phyloP scores from a whole-genome alignment of 345 rosid genomes.

The Mallotus nudiflorus region DNA sequence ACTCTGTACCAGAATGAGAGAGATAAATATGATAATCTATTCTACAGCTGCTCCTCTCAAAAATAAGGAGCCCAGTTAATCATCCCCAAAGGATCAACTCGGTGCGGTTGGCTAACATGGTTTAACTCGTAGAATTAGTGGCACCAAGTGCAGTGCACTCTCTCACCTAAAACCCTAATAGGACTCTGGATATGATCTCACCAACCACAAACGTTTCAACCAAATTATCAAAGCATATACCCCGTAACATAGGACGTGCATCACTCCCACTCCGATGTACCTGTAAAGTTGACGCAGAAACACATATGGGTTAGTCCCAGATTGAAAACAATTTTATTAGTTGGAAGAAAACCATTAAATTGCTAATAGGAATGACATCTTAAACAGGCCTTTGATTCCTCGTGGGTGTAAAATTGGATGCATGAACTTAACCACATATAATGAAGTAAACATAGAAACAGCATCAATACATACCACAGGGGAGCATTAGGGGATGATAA shows the following conservation, averaged over 20 bases:
- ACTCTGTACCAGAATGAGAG: not conserved
- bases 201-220: constrained; percentile 56
- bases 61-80: not conserved
- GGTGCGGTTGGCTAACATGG: not conserved
- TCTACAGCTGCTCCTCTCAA: not conserved
- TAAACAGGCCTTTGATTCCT: no score
- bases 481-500: constrained; percentile 70
- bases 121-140: not conserved
- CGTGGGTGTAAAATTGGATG: no score
- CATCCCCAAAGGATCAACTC: not conserved
- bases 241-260: constrained; percentile 70
- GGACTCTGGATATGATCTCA: constrained; percentile 48
- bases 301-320: not conserved
- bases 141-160: not conserved
- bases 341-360: not conserved
- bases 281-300: constrained; percentile 38
- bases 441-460: not conserved
- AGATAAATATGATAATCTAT: not conserved
- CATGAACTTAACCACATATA: not conserved
- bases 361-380: not conserved
- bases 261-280: constrained; percentile 69
- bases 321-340: not conserved
- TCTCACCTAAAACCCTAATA: constrained; percentile 33
- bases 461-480: constrained; percentile 56
- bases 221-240: constrained; percentile 58